Conservation (phyloP, 202 grass and related monocot species). For the Setaria italica region DNA sequence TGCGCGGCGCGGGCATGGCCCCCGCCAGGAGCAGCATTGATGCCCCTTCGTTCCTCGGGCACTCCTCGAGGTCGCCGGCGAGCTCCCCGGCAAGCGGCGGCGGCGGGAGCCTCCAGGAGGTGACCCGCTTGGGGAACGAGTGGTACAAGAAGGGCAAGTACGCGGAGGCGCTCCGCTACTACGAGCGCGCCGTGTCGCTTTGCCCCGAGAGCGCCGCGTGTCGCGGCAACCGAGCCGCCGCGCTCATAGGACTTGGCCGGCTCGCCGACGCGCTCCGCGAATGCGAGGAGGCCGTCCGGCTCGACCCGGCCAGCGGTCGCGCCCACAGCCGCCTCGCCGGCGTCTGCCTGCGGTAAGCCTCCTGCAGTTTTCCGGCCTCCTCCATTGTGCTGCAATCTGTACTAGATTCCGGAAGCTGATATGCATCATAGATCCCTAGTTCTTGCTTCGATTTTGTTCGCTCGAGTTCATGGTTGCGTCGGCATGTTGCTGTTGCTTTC, state of each 20-base stretch:
- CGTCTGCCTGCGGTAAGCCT: constrained; percentile 78
- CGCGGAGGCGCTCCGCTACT: constrained; percentile 75
- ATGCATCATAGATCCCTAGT: constrained; percentile 27
- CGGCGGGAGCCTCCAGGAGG: constrained; percentile 66
- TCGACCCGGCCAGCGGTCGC: constrained; percentile 76
- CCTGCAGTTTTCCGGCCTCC: background rate
- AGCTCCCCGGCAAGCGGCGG: constrained; percentile 32
- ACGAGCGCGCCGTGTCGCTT: constrained; percentile 67
- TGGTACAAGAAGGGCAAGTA: constrained; percentile 70
- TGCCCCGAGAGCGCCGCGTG: constrained; percentile 78
- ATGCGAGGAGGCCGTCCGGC: constrained; percentile 75
- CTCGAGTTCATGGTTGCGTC: constrained; percentile 28
- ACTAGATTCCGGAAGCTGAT: constrained; percentile 25
- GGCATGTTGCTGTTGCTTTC: constrained; percentile 58
- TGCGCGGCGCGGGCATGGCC: constrained; percentile 59
- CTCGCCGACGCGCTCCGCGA: constrained; percentile 69
- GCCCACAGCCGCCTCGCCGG: constrained; percentile 69
- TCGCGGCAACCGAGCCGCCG: constrained; percentile 77
- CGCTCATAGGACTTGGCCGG: constrained; percentile 74
- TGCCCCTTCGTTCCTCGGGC: constrained; percentile 37
- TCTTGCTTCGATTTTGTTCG: constrained; percentile 41
- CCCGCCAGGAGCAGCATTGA: constrained; percentile 52
- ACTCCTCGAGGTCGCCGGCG: constrained; percentile 42
- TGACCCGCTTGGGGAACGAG: constrained; percentile 78
- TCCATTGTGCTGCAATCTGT: constrained; percentile 38